Conservation (phyloP, 2,329 filamentous ascomycete genomes). For the Leptographium galeiforme region DNA sequence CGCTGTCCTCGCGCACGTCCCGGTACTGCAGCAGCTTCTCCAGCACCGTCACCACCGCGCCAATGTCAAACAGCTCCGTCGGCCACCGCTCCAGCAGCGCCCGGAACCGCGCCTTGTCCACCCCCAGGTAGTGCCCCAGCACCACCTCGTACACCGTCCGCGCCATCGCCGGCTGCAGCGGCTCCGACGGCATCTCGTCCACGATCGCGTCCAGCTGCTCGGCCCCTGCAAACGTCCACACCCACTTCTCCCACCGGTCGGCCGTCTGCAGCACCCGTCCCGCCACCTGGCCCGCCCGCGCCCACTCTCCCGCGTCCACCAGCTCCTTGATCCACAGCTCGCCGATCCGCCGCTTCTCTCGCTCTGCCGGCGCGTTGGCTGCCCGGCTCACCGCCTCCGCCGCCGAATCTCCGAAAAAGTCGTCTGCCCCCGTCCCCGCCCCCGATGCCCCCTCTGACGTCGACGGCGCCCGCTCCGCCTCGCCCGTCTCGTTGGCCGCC, state of each 20-base stretch:
- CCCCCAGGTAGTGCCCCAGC: conserved; percentile 74
- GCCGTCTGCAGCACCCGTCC: conserved; percentile 71
- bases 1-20: conserved; percentile 60
- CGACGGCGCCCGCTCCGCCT: conserved; percentile 17
- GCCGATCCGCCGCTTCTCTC: conserved; percentile 81
- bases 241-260: conserved; percentile 87
- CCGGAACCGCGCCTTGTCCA: conserved; percentile 61
- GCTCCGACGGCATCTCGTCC: conserved; percentile 62
- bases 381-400: conserved; percentile 45
- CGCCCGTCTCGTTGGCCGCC: conserved; percentile 16
- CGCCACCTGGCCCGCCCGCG: conserved; percentile 62
- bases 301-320: conserved; percentile 62
- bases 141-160: conserved; percentile 79
- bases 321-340: conserved; percentile 89
- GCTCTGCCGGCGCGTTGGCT: conserved; percentile 56
- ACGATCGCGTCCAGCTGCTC: conserved; percentile 84
- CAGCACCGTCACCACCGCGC: conserved; percentile 61
- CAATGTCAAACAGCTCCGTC: conserved; percentile 68
- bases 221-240: conserved; percentile 78
- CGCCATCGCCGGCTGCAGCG: conserved; percentile 66
- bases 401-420: conserved; percentile 64
- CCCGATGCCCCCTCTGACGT: conserved; percentile 23
- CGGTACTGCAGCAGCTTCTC: conserved; percentile 70
- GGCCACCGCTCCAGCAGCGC: conserved; percentile 76
- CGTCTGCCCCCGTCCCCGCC: conserved; percentile 24